Evolutionary conservation across 345 rosid species (phyloP).

Genomic region (Euphorbia tirucalli): DNA sequence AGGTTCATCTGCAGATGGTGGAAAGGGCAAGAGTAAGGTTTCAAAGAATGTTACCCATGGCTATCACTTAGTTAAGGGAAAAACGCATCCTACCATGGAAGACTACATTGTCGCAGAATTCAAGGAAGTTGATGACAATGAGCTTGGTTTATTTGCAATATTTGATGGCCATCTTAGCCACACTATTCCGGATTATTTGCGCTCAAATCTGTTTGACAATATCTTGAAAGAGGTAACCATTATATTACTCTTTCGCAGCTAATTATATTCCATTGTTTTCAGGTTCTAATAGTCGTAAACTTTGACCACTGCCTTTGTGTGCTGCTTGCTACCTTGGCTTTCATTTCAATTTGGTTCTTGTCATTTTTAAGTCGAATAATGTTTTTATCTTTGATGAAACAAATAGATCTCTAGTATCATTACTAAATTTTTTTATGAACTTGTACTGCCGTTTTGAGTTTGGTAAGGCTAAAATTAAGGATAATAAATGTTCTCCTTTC

Average conservation of each 20-base stretch:
- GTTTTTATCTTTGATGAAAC: background rate
- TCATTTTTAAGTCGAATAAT: background rate
- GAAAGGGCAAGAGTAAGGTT: constrained; percentile 90
- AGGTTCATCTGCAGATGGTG: constrained; percentile 50
- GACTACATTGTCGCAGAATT: constrained; percentile 76
- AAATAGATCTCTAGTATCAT: background rate
- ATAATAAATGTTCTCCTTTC: background rate
- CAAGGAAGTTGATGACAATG: constrained; percentile 64
- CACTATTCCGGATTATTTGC: constrained; percentile 68
- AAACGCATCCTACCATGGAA: constrained; percentile 74
- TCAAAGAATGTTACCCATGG: constrained; percentile 76
- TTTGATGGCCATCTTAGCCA: constrained; percentile 90
- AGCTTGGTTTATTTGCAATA: constrained; percentile 91
- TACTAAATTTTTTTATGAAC: background rate
- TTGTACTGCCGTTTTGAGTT: background rate
- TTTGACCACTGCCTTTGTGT: no score
- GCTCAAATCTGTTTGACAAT: constrained; percentile 68
- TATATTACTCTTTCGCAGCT: no score
- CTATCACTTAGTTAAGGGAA: constrained; percentile 79
- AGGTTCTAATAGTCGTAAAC: background rate
- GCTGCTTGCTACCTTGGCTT: background rate
- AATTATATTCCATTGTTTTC: background rate
- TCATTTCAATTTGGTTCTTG: background rate
- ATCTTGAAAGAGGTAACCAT: constrained; percentile 71
- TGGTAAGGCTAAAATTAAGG: background rate